phyloP scores from a whole-genome alignment of 1,139 yeast genomes.

The Taphrina pruni region DNA sequence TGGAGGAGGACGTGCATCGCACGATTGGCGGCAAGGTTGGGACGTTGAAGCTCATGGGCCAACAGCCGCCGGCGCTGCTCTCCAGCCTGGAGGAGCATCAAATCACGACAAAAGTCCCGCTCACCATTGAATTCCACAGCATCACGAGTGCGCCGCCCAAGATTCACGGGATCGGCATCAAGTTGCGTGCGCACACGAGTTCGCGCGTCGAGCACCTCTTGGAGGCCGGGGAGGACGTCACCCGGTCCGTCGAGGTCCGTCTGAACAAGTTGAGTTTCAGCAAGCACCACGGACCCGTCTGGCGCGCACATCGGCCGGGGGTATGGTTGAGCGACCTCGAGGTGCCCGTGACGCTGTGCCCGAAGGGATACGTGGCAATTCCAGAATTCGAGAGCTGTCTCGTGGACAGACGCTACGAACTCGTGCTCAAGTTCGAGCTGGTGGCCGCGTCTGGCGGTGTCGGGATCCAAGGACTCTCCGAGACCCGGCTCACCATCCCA shows the following conservation, averaged over 20 bases:
- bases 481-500: conserved; percentile 29
- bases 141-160: conserved; percentile 35
- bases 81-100: conserved; percentile 39
- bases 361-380: conserved; percentile 37
- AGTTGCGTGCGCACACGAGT: conserved; percentile 32
- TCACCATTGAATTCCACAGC: conserved; percentile 35
- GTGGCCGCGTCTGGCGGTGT: not conserved
- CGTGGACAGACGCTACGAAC: conserved; percentile 26
- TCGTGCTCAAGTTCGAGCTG: conserved; percentile 34
- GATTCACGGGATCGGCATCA: conserved; percentile 31
- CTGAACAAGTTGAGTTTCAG: conserved; percentile 27
- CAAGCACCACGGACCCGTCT: conserved; percentile 21
- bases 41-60: conserved; percentile 9
- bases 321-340: conserved; percentile 32
- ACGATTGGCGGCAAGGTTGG: conserved; percentile 33
- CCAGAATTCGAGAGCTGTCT: conserved; percentile 40
- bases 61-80: conserved; percentile 33
- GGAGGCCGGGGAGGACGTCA: conserved; percentile 30
- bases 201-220: conserved; percentile 34
- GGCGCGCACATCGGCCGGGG: conserved; percentile 37
- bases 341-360: conserved; percentile 35
- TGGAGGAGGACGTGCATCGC: conserved; percentile 31
- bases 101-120: conserved; percentile 25
- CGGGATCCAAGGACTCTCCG: conserved; percentile 18
- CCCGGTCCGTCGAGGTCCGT: conserved; percentile 25